A percentile compares a stretch with the other conserved stretches of the same genome.
These are phyloP conservation scores for Cryptosporidium viatorum DNA, from an alignment of 169 alveolate species.

Conservation along the genomic window DNA sequence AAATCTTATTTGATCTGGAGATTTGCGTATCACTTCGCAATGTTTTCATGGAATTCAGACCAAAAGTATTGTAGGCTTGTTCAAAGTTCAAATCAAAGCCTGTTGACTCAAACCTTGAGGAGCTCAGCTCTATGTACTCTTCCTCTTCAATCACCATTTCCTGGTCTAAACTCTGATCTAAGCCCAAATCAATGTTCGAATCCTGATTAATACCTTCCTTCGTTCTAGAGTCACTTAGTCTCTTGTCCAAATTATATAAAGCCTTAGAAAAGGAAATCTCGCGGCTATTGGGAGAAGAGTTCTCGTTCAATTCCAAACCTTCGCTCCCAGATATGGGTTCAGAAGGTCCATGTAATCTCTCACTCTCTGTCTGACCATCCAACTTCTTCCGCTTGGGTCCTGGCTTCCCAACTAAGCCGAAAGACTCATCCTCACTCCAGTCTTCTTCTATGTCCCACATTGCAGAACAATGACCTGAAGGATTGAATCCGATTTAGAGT, in stretches of 20 bases:
- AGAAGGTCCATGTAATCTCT: neutral
- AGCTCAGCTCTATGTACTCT: neutral
- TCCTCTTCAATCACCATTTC: neutral
- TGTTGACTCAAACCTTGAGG: neutral
- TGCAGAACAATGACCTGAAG: neutral
- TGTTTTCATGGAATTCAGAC: neutral
- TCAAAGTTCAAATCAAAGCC: neutral
- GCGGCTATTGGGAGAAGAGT: neutral
- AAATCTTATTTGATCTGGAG: neutral
- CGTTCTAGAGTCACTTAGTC: neutral
- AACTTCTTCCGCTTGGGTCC: conserved; percentile 3
- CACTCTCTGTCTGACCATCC: neutral
- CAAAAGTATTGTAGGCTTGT: conserved; percentile 8
- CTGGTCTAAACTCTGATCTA: neutral
- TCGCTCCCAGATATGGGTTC: neutral
- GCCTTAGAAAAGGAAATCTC: neutral
- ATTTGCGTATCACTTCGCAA: neutral
- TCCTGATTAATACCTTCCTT: neutral
- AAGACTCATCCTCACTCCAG: conserved; percentile 71
- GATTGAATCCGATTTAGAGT: neutral
- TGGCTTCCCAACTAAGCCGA: neutral
- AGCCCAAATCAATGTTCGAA: neutral
- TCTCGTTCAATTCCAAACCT: neutral
- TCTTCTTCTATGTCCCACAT: conserved; percentile 64
- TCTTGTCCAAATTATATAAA: neutral